Conservation (phyloP, 306 rosid genomes). For the Lithocarpus polystachyus region DNA sequence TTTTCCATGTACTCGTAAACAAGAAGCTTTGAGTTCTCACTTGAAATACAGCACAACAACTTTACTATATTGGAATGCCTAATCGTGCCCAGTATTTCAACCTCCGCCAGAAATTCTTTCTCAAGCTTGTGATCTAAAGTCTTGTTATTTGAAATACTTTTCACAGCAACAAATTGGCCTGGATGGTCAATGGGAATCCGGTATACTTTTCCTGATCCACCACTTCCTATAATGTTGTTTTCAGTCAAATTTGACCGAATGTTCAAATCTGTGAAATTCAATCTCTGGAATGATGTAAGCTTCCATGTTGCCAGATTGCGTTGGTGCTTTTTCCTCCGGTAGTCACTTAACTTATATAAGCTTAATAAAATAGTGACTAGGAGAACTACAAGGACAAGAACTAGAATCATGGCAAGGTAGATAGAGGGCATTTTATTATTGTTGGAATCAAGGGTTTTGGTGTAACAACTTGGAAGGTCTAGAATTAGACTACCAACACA, state of each 20-base stretch:
- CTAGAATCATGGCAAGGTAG: slow-evolving; percentile 42
- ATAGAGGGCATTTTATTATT: slow-evolving; percentile 29
- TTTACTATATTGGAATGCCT: slow-evolving; percentile 85
- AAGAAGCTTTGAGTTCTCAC: slow-evolving; percentile 65
- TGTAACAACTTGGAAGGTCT: slow-evolving; percentile 44
- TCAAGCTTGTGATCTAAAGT: slow-evolving; percentile 48
- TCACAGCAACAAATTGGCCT: slow-evolving; percentile 65
- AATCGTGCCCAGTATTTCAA: slow-evolving; percentile 62
- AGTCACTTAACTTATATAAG: slow-evolving; percentile 24
- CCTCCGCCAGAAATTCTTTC: slow-evolving; percentile 73
- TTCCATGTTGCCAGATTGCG: slow-evolving; percentile 57
- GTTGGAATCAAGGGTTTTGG: slow-evolving; percentile 22
- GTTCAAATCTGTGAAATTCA: slow-evolving; percentile 51
- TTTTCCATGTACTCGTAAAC: slow-evolving; percentile 91
- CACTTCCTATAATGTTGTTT: slow-evolving; percentile 70
- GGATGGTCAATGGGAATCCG: slow-evolving; percentile 44
- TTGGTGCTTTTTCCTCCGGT: slow-evolving; percentile 27
- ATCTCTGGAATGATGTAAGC: slow-evolving; percentile 74
- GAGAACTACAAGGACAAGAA: slow-evolving; percentile 16
- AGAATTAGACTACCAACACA: slow-evolving; percentile 39
- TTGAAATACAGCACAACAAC: slow-evolving; percentile 71
- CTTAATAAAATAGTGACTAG: slow-evolving; percentile 28
- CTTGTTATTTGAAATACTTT: slow-evolving; percentile 51
- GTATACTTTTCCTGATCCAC: slow-evolving; percentile 88
- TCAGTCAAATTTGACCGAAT: slow-evolving; percentile 58